Evolutionary conservation across 2,329 filamentous ascomycete species (phyloP).

Genomic region (Colletotrichum sidae): DNA sequence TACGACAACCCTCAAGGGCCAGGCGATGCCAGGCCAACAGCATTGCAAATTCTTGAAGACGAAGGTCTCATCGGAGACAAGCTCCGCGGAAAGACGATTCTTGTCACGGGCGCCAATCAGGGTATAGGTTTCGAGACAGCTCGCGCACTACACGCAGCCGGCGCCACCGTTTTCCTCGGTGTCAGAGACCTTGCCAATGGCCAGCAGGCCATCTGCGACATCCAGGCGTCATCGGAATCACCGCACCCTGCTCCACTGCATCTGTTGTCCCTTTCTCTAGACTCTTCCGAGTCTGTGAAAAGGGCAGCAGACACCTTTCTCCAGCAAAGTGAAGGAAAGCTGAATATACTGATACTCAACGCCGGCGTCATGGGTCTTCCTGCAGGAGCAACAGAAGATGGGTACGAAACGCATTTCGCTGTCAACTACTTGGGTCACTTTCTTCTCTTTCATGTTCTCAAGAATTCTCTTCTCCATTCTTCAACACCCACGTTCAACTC

Average conservation of each 20-base stretch:
- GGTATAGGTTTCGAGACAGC: slow-evolving; percentile 57
- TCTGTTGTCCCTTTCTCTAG: slow-evolving; percentile 23
- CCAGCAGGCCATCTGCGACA: slow-evolving; percentile 41
- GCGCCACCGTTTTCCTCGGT: slow-evolving; percentile 40
- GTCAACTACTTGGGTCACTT: slow-evolving; percentile 66
- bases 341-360: slow-evolving; percentile 53
- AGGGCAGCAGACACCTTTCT: slow-evolving; percentile 39
- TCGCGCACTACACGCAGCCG: slow-evolving; percentile 9
- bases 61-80: slow-evolving; percentile 9
- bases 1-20: slow-evolving; percentile 16
- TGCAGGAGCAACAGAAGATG: slow-evolving; percentile 32
- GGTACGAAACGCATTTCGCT: slow-evolving; percentile 56
- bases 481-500: slow-evolving; percentile 53
- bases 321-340: slow-evolving; percentile 25
- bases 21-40: slow-evolving; percentile 34
- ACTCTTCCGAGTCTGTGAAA: slow-evolving; percentile 39
- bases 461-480: slow-evolving; percentile 53
- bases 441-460: slow-evolving; percentile 63
- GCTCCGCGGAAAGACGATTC: background rate
- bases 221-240: slow-evolving; percentile 31
- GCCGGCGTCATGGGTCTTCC: slow-evolving; percentile 43
- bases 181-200: slow-evolving; percentile 49
- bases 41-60: slow-evolving; percentile 33
- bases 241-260: background rate
- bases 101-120: slow-evolving; percentile 50